phyloP scores from a whole-genome alignment of 768 basidiomycete species.

The Mycena sanguinolenta region DNA sequence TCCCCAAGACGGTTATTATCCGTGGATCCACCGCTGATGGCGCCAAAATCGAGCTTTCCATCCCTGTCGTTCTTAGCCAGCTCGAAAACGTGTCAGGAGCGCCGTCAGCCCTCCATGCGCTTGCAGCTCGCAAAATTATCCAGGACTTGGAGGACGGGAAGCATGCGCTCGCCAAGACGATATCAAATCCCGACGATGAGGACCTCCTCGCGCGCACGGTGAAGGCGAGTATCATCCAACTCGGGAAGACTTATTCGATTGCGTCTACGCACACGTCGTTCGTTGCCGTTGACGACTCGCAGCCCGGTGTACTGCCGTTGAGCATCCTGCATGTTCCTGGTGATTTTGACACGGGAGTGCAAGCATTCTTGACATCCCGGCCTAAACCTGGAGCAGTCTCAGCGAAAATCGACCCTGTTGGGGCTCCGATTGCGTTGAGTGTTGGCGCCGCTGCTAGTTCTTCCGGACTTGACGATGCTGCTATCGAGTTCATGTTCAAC shows the following conservation, averaged over 20 bases:
- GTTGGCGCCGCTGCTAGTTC: too few relatives aligned
- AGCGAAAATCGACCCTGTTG: too few relatives aligned
- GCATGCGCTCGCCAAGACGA: constrained; percentile 12
- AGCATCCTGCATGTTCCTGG: too few relatives aligned
- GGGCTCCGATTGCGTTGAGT: too few relatives aligned
- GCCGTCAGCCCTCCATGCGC: constrained; percentile 31
- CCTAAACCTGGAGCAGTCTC: too few relatives aligned
- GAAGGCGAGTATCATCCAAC: constrained; percentile 29
- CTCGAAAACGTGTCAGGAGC: constrained; percentile 22
- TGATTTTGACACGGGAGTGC: neutral
- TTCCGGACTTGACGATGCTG: too few relatives aligned
- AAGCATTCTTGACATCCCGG: too few relatives aligned
- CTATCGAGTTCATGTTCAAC: too few relatives aligned
- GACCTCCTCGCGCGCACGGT: constrained; percentile 21
- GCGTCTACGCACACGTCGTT: constrained; percentile 32
- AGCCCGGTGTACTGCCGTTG: neutral
- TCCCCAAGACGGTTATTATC: constrained; percentile 29
- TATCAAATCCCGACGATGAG: constrained; percentile 16
- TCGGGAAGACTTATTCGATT: constrained; percentile 35
- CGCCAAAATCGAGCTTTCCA: constrained; percentile 33
- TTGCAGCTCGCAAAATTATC: constrained; percentile 34
- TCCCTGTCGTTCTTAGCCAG: constrained; percentile 31
- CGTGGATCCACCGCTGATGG: constrained; percentile 30
- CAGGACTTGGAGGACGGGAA: constrained; percentile 37
- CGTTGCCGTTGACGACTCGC: constrained; percentile 31